Percentiles rank a stretch among this genome's conserved stretches.
Conservation (phyloP, 106 monocot species). For the Dendrobium nobile region DNA sequence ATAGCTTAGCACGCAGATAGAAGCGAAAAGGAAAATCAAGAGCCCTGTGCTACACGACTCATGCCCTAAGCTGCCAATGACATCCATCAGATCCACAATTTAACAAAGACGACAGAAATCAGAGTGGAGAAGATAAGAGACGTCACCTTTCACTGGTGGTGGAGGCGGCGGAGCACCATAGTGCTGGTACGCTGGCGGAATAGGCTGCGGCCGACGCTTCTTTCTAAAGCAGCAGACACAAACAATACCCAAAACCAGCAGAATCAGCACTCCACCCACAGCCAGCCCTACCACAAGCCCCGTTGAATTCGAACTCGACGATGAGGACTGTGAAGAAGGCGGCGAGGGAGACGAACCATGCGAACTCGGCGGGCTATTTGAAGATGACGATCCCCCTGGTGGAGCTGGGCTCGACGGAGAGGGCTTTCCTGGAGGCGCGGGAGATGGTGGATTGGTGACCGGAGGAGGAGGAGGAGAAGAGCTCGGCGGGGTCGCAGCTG, state of each 20-base stretch:
- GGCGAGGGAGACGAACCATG: not conserved
- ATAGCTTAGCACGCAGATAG: too few relatives aligned
- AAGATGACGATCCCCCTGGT: not conserved
- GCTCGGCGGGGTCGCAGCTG: not conserved
- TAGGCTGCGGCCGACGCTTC: constrained; percentile 10
- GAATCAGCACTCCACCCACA: constrained; percentile 26
- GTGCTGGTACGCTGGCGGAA: not conserved
- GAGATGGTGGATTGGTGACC: not conserved
- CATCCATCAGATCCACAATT: not conserved
- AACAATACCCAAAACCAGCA: constrained; percentile 13
- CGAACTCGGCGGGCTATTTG: constrained; percentile 4
- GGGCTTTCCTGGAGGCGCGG: not conserved
- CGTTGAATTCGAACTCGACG: constrained; percentile 17
- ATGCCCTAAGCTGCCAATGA: not conserved
- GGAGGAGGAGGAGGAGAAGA: not conserved
- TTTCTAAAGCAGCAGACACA: constrained; percentile 35
- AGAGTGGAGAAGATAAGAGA: not conserved
- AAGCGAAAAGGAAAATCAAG: too few relatives aligned
- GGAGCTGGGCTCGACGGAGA: not conserved
- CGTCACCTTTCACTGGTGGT: constrained; percentile 12
- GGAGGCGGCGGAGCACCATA: not conserved
- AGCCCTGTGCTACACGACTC: too few relatives aligned
- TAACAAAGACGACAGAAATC: not conserved
- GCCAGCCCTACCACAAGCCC: constrained; percentile 22
- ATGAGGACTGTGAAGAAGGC: constrained; percentile 2